Percentiles rank a stretch among this genome's conserved stretches.
Conservation (phyloP, 2,329 filamentous ascomycete species). For the Cercospora citrullina region DNA sequence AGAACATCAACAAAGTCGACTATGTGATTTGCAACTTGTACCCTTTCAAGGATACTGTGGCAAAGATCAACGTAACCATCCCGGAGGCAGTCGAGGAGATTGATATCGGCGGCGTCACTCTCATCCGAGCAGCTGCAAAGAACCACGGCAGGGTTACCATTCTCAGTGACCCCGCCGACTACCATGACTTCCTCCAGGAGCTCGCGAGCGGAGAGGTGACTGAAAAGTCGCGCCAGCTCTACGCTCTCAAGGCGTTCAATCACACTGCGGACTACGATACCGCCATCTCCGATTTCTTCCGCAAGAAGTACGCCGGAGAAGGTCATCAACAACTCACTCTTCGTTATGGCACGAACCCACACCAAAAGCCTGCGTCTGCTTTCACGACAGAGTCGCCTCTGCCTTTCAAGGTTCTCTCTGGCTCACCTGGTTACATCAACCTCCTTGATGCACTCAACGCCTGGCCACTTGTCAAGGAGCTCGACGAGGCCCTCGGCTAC, state of each 20-base stretch:
- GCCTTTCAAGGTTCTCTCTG: constrained; percentile 92
- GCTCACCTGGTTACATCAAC: constrained; percentile 95
- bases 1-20: constrained; percentile 94
- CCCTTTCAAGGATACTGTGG: constrained; percentile 97
- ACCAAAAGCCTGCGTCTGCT: constrained; percentile 94
- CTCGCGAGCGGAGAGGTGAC: constrained; percentile 83
- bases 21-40: constrained; percentile 97
- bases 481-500: constrained; percentile 81
- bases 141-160: constrained; percentile 96
- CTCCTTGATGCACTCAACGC: constrained; percentile 93
- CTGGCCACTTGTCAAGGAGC: constrained; percentile 95
- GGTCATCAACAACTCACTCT: constrained; percentile 81
- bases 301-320: constrained; percentile 88
- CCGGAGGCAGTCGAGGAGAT: constrained; percentile 98
- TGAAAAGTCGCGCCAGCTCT: constrained; percentile 79
- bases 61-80: constrained; percentile 95
- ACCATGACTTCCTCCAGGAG: constrained; percentile 89
- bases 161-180: constrained; percentile 90
- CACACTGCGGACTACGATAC: constrained; percentile 96
- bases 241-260: constrained; percentile 96
- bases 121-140: constrained; percentile 95
- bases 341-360: constrained; percentile 94
- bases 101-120: constrained; percentile 95
- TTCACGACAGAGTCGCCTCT: constrained; percentile 71
- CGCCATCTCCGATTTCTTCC: constrained; percentile 95